These are phyloP conservation scores for Sphaerulina populicola DNA, from an alignment of 2,329 filamentous ascomycete species.

Conservation along the genomic window DNA sequence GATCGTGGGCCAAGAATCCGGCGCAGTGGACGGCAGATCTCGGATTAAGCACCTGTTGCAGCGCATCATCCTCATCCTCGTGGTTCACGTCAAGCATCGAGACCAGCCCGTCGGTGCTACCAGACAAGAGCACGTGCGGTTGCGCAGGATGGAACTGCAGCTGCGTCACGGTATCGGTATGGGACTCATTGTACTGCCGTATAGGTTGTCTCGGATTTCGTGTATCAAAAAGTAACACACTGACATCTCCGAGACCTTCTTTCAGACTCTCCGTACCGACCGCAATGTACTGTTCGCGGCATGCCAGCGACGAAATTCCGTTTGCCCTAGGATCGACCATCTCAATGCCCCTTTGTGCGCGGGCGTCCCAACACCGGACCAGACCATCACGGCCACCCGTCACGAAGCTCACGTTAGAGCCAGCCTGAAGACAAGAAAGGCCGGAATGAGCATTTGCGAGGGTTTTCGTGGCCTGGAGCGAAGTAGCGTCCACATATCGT, in stretches of 20 bases:
- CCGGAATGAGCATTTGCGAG: slow-evolving; percentile 52
- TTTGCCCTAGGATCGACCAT: slow-evolving; percentile 39
- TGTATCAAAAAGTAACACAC: slow-evolving; percentile 35
- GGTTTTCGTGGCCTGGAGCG: slow-evolving; percentile 46
- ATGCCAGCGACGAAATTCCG: slow-evolving; percentile 58
- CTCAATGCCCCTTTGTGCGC: slow-evolving; percentile 18
- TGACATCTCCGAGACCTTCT: slow-evolving; percentile 35
- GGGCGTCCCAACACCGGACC: slow-evolving; percentile 36
- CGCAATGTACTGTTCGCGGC: slow-evolving; percentile 54
- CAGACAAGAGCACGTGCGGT: slow-evolving; percentile 59
- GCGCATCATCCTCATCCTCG: slow-evolving; percentile 65
- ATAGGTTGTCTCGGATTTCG: slow-evolving; percentile 34
- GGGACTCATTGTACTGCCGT: slow-evolving; percentile 39
- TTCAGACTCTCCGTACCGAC: slow-evolving; percentile 57
- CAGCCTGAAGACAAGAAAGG: slow-evolving; percentile 51
- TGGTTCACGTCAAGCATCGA: slow-evolving; percentile 66
- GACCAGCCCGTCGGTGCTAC: slow-evolving; percentile 70
- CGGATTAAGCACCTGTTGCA: slow-evolving; percentile 72
- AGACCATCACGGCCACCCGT: slow-evolving; percentile 66
- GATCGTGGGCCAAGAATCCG: slow-evolving; percentile 57
- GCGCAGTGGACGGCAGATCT: slow-evolving; percentile 65
- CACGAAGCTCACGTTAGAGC: slow-evolving; percentile 42
- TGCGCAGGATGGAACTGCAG: slow-evolving; percentile 41
- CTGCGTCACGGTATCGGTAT: slow-evolving; percentile 54
- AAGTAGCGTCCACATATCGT: slow-evolving; percentile 54